Percentiles rank a stretch among this genome's conserved stretches.
These are phyloP conservation scores for Coemansia sp. DNA, from an alignment of 192 early-diverging fungal genomes.

Conservation along the genomic window DNA sequence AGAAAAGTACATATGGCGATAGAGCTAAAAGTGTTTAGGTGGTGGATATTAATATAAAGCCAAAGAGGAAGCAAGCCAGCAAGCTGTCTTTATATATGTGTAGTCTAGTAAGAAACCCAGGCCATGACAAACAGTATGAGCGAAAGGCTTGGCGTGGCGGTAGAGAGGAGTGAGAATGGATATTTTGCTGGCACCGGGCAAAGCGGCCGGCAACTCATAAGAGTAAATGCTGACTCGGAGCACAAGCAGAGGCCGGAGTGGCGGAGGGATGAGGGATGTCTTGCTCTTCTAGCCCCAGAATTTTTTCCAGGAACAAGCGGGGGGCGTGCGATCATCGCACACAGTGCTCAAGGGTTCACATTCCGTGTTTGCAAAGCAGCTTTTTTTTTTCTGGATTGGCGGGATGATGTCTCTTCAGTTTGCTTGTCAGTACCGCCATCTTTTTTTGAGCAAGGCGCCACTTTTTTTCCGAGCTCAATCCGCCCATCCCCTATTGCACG, in stretches of 20 bases:
- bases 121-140: background rate
- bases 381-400: background rate
- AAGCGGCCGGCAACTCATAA: background rate
- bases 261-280: background rate
- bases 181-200: slow-evolving; percentile 8
- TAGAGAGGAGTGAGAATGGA: background rate
- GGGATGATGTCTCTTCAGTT: background rate
- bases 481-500: background rate
- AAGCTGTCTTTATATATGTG: background rate
- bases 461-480: background rate
- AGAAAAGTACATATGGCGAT: slow-evolving; percentile 9
- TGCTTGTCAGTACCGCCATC: background rate
- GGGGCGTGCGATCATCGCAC: slow-evolving; percentile 3
- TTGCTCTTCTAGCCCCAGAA: background rate
- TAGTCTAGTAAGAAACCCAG: background rate
- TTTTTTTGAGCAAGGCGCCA: background rate
- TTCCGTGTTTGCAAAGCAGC: background rate
- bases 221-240: slow-evolving; percentile 5
- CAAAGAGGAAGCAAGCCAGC: background rate
- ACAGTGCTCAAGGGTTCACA: background rate
- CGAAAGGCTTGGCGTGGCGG: background rate
- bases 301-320: background rate
- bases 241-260: background rate
- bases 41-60: background rate
- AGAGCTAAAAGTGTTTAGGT: background rate